phyloP scores from a whole-genome alignment of 2,329 filamentous ascomycete species.

The Mariannaea elegans region DNA sequence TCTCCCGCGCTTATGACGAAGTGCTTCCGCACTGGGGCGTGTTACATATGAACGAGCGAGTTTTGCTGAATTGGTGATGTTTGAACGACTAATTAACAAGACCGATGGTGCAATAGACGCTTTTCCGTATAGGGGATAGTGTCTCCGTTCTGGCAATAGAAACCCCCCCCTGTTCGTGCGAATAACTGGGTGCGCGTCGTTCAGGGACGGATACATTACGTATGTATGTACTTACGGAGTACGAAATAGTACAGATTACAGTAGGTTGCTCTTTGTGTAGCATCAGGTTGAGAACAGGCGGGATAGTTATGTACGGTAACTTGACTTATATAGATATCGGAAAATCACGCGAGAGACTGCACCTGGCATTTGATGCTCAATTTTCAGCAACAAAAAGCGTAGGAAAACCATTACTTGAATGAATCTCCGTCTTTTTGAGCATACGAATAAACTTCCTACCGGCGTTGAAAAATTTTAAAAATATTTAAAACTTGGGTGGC shows the following conservation, averaged over 20 bases:
- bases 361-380: no score
- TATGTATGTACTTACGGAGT: no score
- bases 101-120: constrained; percentile 41
- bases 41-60: constrained; percentile 18
- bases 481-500: constrained; percentile 7
- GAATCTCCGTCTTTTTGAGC: not conserved
- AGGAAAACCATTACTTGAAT: no score
- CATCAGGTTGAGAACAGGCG: no score
- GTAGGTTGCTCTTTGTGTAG: no score
- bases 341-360: no score
- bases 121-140: constrained; percentile 34
- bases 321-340: no score
- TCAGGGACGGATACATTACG: constrained; percentile 10
- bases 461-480: not conserved
- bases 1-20: constrained; percentile 23
- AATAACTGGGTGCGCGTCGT: not conserved
- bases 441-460: constrained; percentile 3
- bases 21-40: constrained; percentile 23
- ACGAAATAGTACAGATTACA: no score
- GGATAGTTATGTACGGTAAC: no score
- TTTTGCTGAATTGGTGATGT: constrained; percentile 12
- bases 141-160: constrained; percentile 20
- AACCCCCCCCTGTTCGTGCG: not conserved
- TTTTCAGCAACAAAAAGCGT: no score
- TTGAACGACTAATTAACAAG: constrained; percentile 20